Percentiles rank a stretch among this genome's conserved stretches.
Evolutionary conservation across 2,329 filamentous ascomycete genomes (phyloP).

Genomic region (Tolypocladium endophyticum): DNA sequence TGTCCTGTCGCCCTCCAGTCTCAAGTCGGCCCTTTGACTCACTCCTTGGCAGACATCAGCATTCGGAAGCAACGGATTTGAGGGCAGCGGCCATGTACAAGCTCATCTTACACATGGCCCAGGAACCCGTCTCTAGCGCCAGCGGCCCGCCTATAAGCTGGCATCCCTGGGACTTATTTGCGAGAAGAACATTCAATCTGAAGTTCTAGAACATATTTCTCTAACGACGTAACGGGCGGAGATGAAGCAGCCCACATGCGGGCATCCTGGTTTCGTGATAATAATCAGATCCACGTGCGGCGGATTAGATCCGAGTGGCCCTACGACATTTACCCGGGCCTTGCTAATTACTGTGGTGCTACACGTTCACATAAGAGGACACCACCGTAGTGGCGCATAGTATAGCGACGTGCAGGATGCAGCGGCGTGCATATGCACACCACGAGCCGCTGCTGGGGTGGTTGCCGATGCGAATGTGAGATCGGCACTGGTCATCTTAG

Average conservation of each 20-base stretch:
- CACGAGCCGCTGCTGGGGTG: not conserved
- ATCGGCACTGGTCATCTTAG: not conserved
- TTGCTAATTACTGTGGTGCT: not conserved
- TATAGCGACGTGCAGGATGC: constrained; percentile 5
- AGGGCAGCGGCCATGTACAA: not conserved
- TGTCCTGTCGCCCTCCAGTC: not conserved
- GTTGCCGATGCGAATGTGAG: not conserved
- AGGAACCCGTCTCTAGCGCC: not conserved
- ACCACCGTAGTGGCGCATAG: not conserved
- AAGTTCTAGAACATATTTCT: not conserved
- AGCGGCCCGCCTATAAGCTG: not conserved
- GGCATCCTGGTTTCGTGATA: not conserved
- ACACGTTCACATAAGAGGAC: not conserved
- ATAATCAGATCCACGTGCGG: not conserved
- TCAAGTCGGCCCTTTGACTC: not conserved
- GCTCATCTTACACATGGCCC: not conserved
- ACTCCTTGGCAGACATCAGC: not conserved
- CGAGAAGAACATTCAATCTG: not conserved
- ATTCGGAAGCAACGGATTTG: not conserved
- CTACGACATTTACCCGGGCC: not conserved
- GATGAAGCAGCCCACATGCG: not conserved
- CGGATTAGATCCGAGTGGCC: not conserved
- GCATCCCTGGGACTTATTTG: not conserved
- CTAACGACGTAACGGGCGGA: not conserved
- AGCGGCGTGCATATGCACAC: not conserved